Percentiles rank a stretch among this genome's conserved stretches.
These are phyloP conservation scores for Russula sp. DNA, from an alignment of 768 basidiomycete genomes.

Conservation along the genomic window DNA sequence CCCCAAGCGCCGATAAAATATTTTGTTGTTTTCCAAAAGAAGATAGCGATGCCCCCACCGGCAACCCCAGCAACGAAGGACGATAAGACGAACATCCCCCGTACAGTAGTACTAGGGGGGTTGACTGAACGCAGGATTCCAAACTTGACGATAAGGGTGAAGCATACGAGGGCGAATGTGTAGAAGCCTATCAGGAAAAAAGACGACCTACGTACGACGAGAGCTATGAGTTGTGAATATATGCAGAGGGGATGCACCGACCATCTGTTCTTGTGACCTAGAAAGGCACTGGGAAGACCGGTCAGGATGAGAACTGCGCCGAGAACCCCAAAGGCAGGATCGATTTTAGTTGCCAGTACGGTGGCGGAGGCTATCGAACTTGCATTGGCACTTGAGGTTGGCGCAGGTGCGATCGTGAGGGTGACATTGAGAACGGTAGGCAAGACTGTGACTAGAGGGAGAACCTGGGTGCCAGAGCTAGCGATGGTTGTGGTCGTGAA, in stretches of 20 bases:
- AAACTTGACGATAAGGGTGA: conserved; percentile 82
- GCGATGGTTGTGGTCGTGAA: conserved; percentile 39
- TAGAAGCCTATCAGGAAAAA: conserved; percentile 94
- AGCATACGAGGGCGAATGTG: conserved; percentile 75
- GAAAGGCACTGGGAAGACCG: conserved; percentile 83
- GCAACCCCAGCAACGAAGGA: conserved; percentile 73
- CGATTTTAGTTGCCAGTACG: conserved; percentile 57
- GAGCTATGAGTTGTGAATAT: conserved; percentile 23
- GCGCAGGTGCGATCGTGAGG: conserved; percentile 44
- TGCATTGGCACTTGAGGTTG: conserved; percentile 34
- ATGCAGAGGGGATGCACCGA: conserved; percentile 33
- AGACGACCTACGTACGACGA: conserved; percentile 63
- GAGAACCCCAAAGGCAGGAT: conserved; percentile 85
- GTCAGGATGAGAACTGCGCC: conserved; percentile 86
- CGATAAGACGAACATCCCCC: conserved; percentile 87
- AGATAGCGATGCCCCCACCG: conserved; percentile 81
- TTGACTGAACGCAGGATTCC: conserved; percentile 82
- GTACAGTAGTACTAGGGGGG: conserved; percentile 68
- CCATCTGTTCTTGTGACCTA: conserved; percentile 97
- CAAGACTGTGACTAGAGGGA: conserved; percentile 48
- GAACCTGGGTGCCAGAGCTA: conserved; percentile 42
- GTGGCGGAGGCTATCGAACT: conserved; percentile 37
- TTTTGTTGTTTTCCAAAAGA: conserved; percentile 87
- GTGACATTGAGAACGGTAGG: conserved; percentile 62
- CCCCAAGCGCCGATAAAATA: conserved; percentile 81